A percentile compares a stretch with the other conserved stretches of the same genome.
Evolutionary conservation across 2,329 filamentous ascomycete species (phyloP).

Genomic region (Drechslerella dactyloides): DNA sequence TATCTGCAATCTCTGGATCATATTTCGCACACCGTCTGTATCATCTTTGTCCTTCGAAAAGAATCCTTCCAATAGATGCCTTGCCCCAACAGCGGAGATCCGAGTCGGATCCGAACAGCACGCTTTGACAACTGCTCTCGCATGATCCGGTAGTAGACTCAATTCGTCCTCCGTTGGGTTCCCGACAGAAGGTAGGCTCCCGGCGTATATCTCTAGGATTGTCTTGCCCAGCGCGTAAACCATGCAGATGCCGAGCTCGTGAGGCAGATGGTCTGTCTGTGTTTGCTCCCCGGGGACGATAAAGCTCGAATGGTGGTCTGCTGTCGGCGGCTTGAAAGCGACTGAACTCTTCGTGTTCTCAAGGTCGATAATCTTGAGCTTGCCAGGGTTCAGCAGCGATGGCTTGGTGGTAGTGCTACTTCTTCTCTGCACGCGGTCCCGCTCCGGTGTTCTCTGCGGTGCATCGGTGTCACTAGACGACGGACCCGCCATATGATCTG

Average conservation of each 20-base stretch:
- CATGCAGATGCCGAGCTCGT: constrained; percentile 40
- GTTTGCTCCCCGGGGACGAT: too few relatives aligned
- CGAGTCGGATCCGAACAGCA: constrained; percentile 29
- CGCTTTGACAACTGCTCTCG: constrained; percentile 24
- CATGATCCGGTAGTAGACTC: constrained; percentile 17
- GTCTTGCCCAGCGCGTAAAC: constrained; percentile 50
- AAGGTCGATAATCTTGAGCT: constrained; percentile 44
- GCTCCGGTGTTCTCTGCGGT: constrained; percentile 19
- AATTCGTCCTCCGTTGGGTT: constrained; percentile 26
- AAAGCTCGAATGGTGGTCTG: constrained; percentile 4
- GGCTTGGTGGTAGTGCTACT: constrained; percentile 40
- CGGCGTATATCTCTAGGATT: constrained; percentile 38
- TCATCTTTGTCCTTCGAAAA: constrained; percentile 25
- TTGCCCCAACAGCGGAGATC: constrained; percentile 22
- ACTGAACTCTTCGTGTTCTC: constrained; percentile 42
- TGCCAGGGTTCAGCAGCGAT: constrained; percentile 38
- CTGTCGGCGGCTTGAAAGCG: constrained; percentile 20
- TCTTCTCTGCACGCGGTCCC: constrained; percentile 25
- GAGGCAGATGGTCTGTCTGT: constrained; percentile 23
- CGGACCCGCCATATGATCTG: constrained; percentile 21
- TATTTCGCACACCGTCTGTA: constrained; percentile 3
- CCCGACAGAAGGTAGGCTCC: constrained; percentile 28
- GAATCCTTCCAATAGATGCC: constrained; percentile 19
- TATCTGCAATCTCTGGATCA: neutral
- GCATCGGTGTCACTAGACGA: constrained; percentile 20